Evolutionary conservation across 176 grass and related monocot genomes (phyloP), one percentile per base, ranked within the genome.

Genomic region (Cocos nucifera): DNA sequence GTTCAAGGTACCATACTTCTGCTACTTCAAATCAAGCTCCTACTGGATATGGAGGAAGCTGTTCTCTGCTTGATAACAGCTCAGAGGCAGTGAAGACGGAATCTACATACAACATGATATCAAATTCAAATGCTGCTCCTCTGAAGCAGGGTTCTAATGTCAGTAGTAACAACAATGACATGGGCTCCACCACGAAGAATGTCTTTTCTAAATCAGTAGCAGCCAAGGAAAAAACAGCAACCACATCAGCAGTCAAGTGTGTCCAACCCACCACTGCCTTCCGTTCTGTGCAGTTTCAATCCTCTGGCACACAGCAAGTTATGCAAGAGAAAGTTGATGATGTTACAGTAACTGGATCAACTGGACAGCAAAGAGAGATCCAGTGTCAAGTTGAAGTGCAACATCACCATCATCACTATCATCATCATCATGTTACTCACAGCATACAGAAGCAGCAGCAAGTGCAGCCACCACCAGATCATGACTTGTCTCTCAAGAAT

Each of bases 1-100:
- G 64, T 82, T 75, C 78, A 90, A 95, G 91, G 83, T 95, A 95
- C 76, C 75, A 87, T 67, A 87, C 67, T 20, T 87, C 86, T 17
- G 60, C 56, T 18, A 57, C 30, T 39, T 87, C 83, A 12, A 90
- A 85, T 86, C 83, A 95, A 78, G 78, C 58, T 0, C 59, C 59
- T 2, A 69, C 71, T 35, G 83, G 78, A 54, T 63, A 62, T 6
- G 65, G 64, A 6, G 80, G 75, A 51, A 90, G 83, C 75, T 90
- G 78, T 54, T 96, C 91, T 0, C 83, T 56, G 0, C 55, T 82
- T 56, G 80, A 78, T 59, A 85, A 85, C 60, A 84, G 91, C 71
- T 96, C 83, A 0, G 86, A 90, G 65, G 86, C 80, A 66, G 52
- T 68, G 64, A 95, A 81, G 70, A 80, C 68, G 2, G 82, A 89